Percentiles rank a stretch among this genome's conserved stretches.
Conservation (phyloP, 2,329 filamentous ascomycete genomes). For the Phaeosphaeriaceae sp. region DNA sequence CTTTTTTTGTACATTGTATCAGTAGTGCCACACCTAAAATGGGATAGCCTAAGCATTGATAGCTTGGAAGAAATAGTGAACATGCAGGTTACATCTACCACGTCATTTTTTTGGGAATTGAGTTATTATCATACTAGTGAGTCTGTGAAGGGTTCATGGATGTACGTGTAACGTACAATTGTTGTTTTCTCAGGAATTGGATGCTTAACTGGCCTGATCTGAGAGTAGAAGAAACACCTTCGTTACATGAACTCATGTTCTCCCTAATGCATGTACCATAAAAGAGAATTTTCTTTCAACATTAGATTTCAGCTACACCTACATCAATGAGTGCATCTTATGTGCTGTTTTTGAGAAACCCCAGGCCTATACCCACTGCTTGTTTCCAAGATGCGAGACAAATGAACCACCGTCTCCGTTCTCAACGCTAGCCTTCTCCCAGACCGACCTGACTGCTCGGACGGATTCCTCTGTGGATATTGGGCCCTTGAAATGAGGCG, state of each 20-base stretch:
- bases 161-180: background rate
- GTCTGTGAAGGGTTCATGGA: too few relatives aligned
- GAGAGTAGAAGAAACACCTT: background rate
- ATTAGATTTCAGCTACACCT: background rate
- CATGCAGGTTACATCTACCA: too few relatives aligned
- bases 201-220: background rate
- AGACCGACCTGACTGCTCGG: slow-evolving; percentile 9
- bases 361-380: slow-evolving; percentile 1
- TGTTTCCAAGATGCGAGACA: slow-evolving; percentile 19
- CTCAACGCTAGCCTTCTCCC: slow-evolving; percentile 19
- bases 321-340: background rate
- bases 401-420: slow-evolving; percentile 19
- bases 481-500: slow-evolving; percentile 21
- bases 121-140: too few relatives aligned
- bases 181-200: background rate
- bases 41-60: too few relatives aligned
- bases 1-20: too few relatives aligned
- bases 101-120: too few relatives aligned
- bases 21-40: too few relatives aligned
- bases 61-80: too few relatives aligned
- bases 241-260: background rate
- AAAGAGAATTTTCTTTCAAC: background rate
- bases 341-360: background rate
- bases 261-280: background rate
- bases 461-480: slow-evolving; percentile 16